Conservation (phyloP, 495 filamentous ascomycete species). For the Penicillium lagena region DNA sequence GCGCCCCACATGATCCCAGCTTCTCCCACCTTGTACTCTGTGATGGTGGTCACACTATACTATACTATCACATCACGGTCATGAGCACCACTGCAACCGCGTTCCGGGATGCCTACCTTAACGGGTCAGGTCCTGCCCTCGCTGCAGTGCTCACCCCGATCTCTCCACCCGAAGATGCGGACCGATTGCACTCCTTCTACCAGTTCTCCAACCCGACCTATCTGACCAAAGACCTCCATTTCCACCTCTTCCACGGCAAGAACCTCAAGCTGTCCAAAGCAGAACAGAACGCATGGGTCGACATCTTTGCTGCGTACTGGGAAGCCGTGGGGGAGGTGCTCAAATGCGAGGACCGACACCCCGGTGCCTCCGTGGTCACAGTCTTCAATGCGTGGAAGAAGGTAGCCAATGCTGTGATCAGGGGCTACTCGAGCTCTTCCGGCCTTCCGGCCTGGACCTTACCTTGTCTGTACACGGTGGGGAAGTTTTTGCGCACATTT, state of each 20-base stretch:
- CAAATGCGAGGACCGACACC: slow-evolving; percentile 37
- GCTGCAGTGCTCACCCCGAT: slow-evolving; percentile 65
- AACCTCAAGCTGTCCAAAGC: slow-evolving; percentile 48
- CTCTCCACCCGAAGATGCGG: slow-evolving; percentile 45
- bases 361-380: slow-evolving; percentile 55
- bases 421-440: slow-evolving; percentile 58
- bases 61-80: no score
- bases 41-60: no score
- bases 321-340: slow-evolving; percentile 66
- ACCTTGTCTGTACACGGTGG: slow-evolving; percentile 77
- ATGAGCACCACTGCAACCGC: slow-evolving; percentile 61
- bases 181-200: slow-evolving; percentile 56
- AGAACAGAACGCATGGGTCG: slow-evolving; percentile 70
- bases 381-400: slow-evolving; percentile 87
- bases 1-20: background rate
- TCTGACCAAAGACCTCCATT: slow-evolving; percentile 52
- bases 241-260: slow-evolving; percentile 53
- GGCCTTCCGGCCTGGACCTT: slow-evolving; percentile 80
- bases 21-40: no score
- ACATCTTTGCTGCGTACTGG: slow-evolving; percentile 80
- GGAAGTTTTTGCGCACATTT: slow-evolving; percentile 77
- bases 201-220: slow-evolving; percentile 53
- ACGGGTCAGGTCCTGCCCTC: slow-evolving; percentile 56
- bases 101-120: slow-evolving; percentile 52
- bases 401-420: slow-evolving; percentile 59